Evolutionary conservation across 805 yeast species (phyloP).

Genomic region (Lachancea cidri): DNA sequence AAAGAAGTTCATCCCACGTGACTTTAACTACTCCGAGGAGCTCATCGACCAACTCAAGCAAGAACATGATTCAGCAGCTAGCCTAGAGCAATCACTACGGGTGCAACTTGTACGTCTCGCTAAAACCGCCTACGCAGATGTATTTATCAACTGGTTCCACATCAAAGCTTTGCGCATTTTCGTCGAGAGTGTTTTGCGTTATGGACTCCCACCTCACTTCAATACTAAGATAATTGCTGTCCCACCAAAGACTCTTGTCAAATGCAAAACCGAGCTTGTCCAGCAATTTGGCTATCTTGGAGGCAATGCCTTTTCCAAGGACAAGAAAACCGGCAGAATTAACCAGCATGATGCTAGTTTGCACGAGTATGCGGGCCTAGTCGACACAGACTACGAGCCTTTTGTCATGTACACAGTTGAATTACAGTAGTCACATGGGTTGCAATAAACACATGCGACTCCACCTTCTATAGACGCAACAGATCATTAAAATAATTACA

Average conservation of each 20-base stretch:
- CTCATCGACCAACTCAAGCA: conserved; percentile 62
- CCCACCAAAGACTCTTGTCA: conserved; percentile 43
- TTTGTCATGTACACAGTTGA: conserved; percentile 70
- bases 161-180: conserved; percentile 80
- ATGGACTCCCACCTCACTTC: conserved; percentile 94
- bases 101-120: conserved; percentile 79
- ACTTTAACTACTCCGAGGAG: conserved; percentile 80
- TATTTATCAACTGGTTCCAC: conserved; percentile 83
- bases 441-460: neutral
- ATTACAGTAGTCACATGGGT: neutral
- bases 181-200: conserved; percentile 90
- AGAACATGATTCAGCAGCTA: conserved; percentile 72
- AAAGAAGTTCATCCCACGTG: conserved; percentile 86
- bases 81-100: conserved; percentile 65
- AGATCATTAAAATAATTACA: neutral
- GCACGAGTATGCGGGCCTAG: conserved; percentile 85
- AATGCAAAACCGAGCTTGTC: conserved; percentile 65
- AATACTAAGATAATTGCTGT: conserved; percentile 44
- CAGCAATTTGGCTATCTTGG: conserved; percentile 83
- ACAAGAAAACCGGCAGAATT: conserved; percentile 54
- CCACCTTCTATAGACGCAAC: neutral
- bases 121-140: conserved; percentile 84
- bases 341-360: conserved; percentile 55
- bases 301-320: conserved; percentile 76
- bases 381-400: conserved; percentile 94